Evolutionary conservation across 805 yeast species (phyloP).

Genomic region (Sporopachydermia quercuum): DNA sequence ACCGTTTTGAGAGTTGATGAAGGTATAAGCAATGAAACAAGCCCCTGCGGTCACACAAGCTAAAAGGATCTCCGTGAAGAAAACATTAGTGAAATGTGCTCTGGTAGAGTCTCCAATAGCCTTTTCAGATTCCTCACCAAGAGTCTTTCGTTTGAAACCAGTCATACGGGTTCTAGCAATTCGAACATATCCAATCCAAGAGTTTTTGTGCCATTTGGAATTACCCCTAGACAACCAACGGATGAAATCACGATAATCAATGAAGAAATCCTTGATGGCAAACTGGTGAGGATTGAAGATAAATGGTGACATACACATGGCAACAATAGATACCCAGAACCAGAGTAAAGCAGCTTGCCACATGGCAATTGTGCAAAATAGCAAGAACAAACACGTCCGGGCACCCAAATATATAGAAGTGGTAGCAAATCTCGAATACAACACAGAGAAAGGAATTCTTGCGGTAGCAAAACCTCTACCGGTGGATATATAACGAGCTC

Average conservation of each 20-base stretch:
- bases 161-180: slow-evolving; percentile 76
- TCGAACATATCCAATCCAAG: slow-evolving; percentile 72
- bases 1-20: slow-evolving; percentile 80
- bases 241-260: slow-evolving; percentile 89
- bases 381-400: slow-evolving; percentile 47
- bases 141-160: slow-evolving; percentile 69
- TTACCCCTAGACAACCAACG: slow-evolving; percentile 81
- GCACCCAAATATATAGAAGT: slow-evolving; percentile 71
- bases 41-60: slow-evolving; percentile 59
- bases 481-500: slow-evolving; percentile 82
- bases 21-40: slow-evolving; percentile 58
- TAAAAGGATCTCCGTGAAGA: slow-evolving; percentile 66
- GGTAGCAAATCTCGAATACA: slow-evolving; percentile 65
- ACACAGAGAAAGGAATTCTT: slow-evolving; percentile 51
- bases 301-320: slow-evolving; percentile 85
- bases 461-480: slow-evolving; percentile 91
- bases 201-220: slow-evolving; percentile 43
- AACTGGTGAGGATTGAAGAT: slow-evolving; percentile 96
- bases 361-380: slow-evolving; percentile 67
- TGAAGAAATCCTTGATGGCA: slow-evolving; percentile 88
- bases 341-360: slow-evolving; percentile 93
- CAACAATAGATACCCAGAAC: slow-evolving; percentile 92
- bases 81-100: slow-evolving; percentile 63
- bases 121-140: slow-evolving; percentile 54
- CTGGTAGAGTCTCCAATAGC: slow-evolving; percentile 52